Evolutionary conservation across 1,284 basidiomycete genomes (phyloP).

Genomic region (Trametes sp.): DNA sequence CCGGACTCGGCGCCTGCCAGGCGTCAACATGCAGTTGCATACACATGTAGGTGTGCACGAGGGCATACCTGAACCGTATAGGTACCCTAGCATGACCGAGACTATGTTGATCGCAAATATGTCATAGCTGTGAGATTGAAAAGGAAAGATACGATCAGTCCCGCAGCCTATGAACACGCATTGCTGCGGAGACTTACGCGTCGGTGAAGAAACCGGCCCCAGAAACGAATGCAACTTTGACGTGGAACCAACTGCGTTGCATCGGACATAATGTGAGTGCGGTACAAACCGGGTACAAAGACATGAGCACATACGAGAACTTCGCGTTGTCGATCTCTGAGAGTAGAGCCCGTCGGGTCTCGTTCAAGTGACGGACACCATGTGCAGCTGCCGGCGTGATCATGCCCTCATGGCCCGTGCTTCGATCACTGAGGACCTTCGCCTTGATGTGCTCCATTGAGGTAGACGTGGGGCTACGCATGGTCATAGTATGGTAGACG

Average conservation of each 20-base stretch:
- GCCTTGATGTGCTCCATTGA: conserved; percentile 13
- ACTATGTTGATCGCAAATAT: conserved; percentile 64
- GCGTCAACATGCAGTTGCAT: background rate
- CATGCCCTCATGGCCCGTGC: background rate
- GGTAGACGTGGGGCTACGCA: background rate
- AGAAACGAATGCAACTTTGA: conserved; percentile 77
- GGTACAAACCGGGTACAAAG: conserved; percentile 19
- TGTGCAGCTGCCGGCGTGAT: background rate
- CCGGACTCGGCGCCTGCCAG: conserved; percentile 4
- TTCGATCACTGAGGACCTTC: conserved; percentile 11
- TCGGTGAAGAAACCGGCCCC: conserved; percentile 89
- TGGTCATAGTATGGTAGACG: background rate
- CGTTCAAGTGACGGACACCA: conserved; percentile 38
- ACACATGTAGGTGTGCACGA: background rate
- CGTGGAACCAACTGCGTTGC: conserved; percentile 56
- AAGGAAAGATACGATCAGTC: background rate
- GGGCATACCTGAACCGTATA: conserved; percentile 51
- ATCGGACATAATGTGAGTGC: background rate
- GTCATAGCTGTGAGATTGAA: conserved; percentile 45
- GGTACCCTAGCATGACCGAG: conserved; percentile 62
- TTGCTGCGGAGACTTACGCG: conserved; percentile 56
- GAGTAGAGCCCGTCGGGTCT: conserved; percentile 56
- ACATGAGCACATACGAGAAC: conserved; percentile 50
- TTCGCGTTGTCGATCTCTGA: conserved; percentile 63
- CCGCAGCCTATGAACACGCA: background rate